Evolutionary conservation across 306 rosid genomes (phyloP), one percentile per base, ranked within the genome.

Genomic region (Erythrophleum fordii): DNA sequence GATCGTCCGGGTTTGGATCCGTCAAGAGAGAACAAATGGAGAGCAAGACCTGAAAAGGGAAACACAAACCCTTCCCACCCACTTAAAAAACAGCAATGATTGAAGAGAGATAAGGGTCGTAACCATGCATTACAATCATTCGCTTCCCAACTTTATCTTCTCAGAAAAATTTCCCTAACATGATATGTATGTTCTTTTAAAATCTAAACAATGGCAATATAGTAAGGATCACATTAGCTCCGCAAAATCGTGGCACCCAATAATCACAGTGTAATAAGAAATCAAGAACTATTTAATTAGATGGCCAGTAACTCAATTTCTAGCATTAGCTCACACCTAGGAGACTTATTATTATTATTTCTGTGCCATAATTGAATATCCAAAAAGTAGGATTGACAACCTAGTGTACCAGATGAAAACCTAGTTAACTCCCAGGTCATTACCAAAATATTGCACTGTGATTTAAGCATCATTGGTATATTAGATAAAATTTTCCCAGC

Each of bases 1-100:
- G 96, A 61, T 92, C 97, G 16, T 92, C 97, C 22, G 97, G 97
- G 86, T 92, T 92, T 23, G 92, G 95, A 86, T 92, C 95, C 39
- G 97, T 90, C 95, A 89, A 87, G 59, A 92, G 87, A 86, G 97
- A 92, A 77, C 97, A 92, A 56, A 91, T 92, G 67, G 95, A 92
- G 71, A 92, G 97, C 78, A 92, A 69, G 77, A 92, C 97, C 93
- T 91, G 92, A 83, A 85, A 86, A 45, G 16, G 77, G 81, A 83
- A 90, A 90, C 89, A 87, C 46, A 58, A 78, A 85, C 89, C 88
- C 82, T 87, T 90, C 87, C 92, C 85, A 85, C 88, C 89, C 84
- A 66, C 85, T 88, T 84, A 88, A 92, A 84, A 87, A 83, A 81
- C 82, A 71, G 92, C 52, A 77, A 52, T 86, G 17, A 76, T 62